Base-by-base conservation (phyloP, 495 filamentous ascomycete genomes). In the Cryomyces minteri region DNA sequence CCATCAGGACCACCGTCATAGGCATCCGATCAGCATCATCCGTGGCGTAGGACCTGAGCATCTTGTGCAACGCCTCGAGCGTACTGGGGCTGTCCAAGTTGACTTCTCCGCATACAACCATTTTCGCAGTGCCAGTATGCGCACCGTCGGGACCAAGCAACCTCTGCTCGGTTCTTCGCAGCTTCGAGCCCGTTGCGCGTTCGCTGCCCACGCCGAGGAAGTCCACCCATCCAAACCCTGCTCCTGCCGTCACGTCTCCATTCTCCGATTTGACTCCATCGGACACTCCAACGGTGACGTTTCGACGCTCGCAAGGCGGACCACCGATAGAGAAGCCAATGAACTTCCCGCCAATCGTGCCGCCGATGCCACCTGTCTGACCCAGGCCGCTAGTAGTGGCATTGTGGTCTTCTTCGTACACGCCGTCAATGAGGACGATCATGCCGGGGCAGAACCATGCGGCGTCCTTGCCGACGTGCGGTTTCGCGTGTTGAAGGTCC, bases 171-270 rank as follows among this genome's bases (percentile, higher is more conserved):
- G 93, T 63, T 51, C 70, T 80, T 33, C 84, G 74, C 85, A 99
- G 93, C 8, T 77, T 75, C 2, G 73, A 60, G 0, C 90, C 88
- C 8, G 78, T 74, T 28, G 85, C 85, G 43, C 88, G 80, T 58
- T 94, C 86, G 49, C 84, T 88, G 6, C 90, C 90, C 2, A 88
- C 73, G 18, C 92, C 90, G 0, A 94, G 62, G 58, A 96, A 96
- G 56, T 99, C 92, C 6, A 94, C 80, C 84, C 93, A 96, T 8
- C 90, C 92, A 56, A 95, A 93, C 1, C 84, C 87, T 44, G 76
- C 77, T 14, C 82, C 81, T 48, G 79, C 74, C 12, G 74, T 77
- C 10, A 58, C 43, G 36, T 63, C 47, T 9, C 10, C 40, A 30
- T 67, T 25, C 66, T 54, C 51, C 79, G 71, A 28, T 25, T 10